Evolutionary conservation across 208 protist species (phyloP).

Genomic region (Acanthamoeba royreba): DNA sequence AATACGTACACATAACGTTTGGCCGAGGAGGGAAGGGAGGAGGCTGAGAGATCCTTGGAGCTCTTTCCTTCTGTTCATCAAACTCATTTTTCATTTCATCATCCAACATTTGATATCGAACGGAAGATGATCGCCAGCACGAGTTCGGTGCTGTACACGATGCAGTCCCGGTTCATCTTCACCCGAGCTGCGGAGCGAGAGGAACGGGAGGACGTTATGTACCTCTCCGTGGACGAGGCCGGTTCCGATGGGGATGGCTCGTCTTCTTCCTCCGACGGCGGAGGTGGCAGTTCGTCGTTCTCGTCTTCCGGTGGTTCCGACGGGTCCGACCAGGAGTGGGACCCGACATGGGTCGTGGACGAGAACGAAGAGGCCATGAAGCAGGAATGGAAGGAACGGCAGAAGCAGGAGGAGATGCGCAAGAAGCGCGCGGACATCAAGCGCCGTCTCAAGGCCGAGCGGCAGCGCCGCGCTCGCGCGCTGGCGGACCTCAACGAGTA

Average conservation of each 20-base stretch:
- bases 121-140: not conserved
- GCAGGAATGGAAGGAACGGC: not conserved
- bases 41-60: too few relatives aligned
- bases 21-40: too few relatives aligned
- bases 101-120: not conserved
- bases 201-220: not conserved
- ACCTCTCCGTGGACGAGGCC: not conserved
- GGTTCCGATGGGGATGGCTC: not conserved
- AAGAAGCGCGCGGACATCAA: not conserved
- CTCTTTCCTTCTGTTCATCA: too few relatives aligned
- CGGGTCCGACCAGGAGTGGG: not conserved
- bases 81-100: too few relatives aligned
- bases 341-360: constrained; percentile 21
- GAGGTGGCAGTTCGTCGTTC: not conserved
- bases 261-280: not conserved
- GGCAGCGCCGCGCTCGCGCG: not conserved
- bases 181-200: not conserved
- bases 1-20: too few relatives aligned
- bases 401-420: not conserved
- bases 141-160: not conserved
- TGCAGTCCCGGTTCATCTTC: not conserved
- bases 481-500: not conserved
- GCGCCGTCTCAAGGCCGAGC: not conserved
- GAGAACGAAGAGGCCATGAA: constrained; percentile 23
- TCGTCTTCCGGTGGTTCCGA: not conserved